Evolutionary conservation across 2,329 filamentous ascomycete species (phyloP), one percentile per base, ranked within the genome.

Genomic region (Scopulariopsis brevicaulis): DNA sequence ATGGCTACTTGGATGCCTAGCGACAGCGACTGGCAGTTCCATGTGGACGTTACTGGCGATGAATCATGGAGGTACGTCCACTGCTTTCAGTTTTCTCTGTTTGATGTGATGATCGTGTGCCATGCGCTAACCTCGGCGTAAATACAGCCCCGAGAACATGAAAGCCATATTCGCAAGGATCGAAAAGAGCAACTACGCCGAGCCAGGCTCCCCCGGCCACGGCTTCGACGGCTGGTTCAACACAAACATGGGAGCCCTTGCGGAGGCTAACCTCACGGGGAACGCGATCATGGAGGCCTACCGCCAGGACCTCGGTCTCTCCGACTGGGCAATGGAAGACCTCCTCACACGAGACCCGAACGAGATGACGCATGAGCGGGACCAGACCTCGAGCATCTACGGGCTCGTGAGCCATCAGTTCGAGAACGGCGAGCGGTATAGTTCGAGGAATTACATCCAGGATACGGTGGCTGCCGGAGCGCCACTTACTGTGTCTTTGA

Each of bases 101-200:
- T n/a, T 24, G 8, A 11, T 34, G 3, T 18, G 14, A 20, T 15
- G 18, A 1, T 11, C 18, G 11, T 15, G 28, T n/a, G n/a, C 18
- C 6, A 34, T 24, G 25, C 22, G 11, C 56, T 58, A 46, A 58
- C 56, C 14, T 3, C 12, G 28, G 20, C 6, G 22, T 34, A 12
- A n/a, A n/a, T 35, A 4, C 8, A 58, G 63, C 35, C 63, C 74
- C 1, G 60, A 62, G 0, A 69, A 71, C 32, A 77, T 78, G 73
- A 67, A 70, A 7, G 59, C 67, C 4, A 70, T 76, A 60, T 77
- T 77, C 52, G 59, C 67, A 56, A 67, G 68, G 32, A 61, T 78
- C 6, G 76, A 79, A 63, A 68, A 70, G 35, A 73, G 74, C 62
- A 68, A 72, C 56, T 75, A 77, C 57, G 63, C 75, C 0, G 66